Evolutionary conservation across 768 basidiomycete species (phyloP), one percentile per base, ranked within the genome.

Genomic region (Rhodosporidiobolus sp.): DNA sequence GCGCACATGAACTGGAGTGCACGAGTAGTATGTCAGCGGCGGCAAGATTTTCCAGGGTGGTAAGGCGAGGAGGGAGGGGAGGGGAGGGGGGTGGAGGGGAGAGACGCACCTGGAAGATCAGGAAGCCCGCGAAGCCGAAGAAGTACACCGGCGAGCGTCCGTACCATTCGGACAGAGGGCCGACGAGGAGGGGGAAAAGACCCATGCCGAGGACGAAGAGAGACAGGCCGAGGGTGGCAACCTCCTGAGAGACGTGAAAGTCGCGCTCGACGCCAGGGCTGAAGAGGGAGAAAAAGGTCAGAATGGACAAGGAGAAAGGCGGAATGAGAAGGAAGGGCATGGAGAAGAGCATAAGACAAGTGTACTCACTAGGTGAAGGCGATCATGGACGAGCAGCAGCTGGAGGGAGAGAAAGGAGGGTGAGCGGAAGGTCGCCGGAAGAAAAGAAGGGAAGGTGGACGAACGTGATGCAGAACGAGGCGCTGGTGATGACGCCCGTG

Each of bases 1-100:
- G 89, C 88, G 11, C 90, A 87, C 0, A 89, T 88, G 77, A 88
- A 88, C 28, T 87, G 86, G 8, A 66, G 89, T n/a, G n/a, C n/a
- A n/a, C n/a, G n/a, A n/a, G n/a, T n/a, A n/a, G n/a, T n/a, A n/a
- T n/a, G n/a, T n/a, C n/a, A n/a, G n/a, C n/a, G n/a, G n/a, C n/a
- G n/a, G n/a, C n/a, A n/a, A n/a, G n/a, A n/a, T n/a, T n/a, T n/a
- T n/a, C n/a, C n/a, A n/a, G n/a, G n/a, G n/a, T n/a, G n/a, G n/a
- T n/a, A 84, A 2, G 86, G 77, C 79, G 61, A 4, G 16, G 38
- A 43, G 14, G 38, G 14, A 43, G 14, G 38, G 38, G 38, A 43
- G 38, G 14, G 14, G 38, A 43, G 14, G 35, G 28, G 32, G 17
- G 32, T 4, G 32, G 22, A 32, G 30, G 20, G 22, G 38, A n/a